Evolutionary conservation across 768 basidiomycete genomes (phyloP).

Genomic region (Obba rivulosa): DNA sequence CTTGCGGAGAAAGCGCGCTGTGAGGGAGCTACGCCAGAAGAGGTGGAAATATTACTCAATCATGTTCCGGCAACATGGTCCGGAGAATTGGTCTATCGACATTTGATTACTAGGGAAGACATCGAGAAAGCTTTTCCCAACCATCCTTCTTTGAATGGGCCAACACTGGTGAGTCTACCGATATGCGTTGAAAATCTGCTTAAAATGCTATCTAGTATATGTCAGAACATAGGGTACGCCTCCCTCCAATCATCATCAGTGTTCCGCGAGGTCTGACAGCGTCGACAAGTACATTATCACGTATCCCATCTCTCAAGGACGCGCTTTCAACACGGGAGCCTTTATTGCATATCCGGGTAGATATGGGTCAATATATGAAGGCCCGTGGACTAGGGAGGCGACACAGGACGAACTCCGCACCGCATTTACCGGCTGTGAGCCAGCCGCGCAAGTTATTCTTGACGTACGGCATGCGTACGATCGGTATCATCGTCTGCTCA

Average conservation of each 20-base stretch:
- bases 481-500: not conserved
- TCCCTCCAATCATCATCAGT: slow-evolving; percentile 12
- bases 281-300: slow-evolving; percentile 32
- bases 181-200: no score
- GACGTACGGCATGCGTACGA: not conserved
- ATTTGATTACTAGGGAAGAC: not conserved
- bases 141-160: not conserved
- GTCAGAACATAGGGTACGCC: not conserved
- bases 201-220: not conserved
- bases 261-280: not conserved
- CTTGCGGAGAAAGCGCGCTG: slow-evolving; percentile 7
- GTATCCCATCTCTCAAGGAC: slow-evolving; percentile 21
- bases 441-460: slow-evolving; percentile 2
- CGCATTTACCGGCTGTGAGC: slow-evolving; percentile 6
- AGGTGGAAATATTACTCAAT: not conserved
- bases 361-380: slow-evolving; percentile 14
- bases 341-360: slow-evolving; percentile 13
- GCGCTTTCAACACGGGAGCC: slow-evolving; percentile 19
- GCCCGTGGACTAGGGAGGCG: not conserved
- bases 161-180: not conserved
- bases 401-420: not conserved
- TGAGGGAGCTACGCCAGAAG: not conserved
- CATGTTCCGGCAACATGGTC: not conserved
- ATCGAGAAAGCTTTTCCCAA: not conserved
- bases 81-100: not conserved